Evolutionary conservation across 495 filamentous ascomycete species (phyloP).

Genomic region (Xylaria bambusicola): DNA sequence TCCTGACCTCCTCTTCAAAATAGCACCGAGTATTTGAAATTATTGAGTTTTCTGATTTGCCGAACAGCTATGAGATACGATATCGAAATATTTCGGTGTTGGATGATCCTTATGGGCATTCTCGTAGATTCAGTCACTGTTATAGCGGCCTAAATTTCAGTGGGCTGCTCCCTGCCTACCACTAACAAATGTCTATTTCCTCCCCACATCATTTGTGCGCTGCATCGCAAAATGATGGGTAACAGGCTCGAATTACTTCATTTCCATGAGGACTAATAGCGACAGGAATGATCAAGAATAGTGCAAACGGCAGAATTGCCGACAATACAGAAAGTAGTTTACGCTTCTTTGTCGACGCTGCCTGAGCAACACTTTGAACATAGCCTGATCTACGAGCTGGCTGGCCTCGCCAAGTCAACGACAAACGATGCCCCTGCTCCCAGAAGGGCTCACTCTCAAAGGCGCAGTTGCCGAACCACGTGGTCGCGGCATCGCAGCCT

Average conservation of each 20-base stretch:
- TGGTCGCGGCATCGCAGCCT: slow-evolving; percentile 42
- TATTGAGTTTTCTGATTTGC: too few species aligned
- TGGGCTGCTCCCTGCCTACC: too few species aligned
- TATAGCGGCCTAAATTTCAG: too few species aligned
- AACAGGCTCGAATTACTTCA: neutral
- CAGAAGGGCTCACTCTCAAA: slow-evolving; percentile 20
- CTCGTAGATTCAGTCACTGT: too few species aligned
- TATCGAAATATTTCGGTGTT: too few species aligned
- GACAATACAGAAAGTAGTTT: neutral
- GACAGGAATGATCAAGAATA: slow-evolving; percentile 7
- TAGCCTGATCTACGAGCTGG: too few species aligned
- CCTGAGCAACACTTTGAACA: too few species aligned
- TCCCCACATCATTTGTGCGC: neutral
- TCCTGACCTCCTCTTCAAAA: neutral
- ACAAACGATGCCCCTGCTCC: slow-evolving; percentile 18
- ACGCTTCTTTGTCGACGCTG: too few species aligned
- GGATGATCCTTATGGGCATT: too few species aligned
- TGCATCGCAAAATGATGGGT: neutral
- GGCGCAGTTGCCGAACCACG: slow-evolving; percentile 13
- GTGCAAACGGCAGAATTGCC: slow-evolving; percentile 1
- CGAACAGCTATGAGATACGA: too few species aligned
- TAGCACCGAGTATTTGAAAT: neutral
- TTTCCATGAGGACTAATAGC: neutral
- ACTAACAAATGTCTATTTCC: neutral
- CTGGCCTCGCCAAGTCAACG: too few species aligned